Base-by-base conservation (phyloP, 2,329 filamentous ascomycete species). In the Penicillium sp. region DNA sequence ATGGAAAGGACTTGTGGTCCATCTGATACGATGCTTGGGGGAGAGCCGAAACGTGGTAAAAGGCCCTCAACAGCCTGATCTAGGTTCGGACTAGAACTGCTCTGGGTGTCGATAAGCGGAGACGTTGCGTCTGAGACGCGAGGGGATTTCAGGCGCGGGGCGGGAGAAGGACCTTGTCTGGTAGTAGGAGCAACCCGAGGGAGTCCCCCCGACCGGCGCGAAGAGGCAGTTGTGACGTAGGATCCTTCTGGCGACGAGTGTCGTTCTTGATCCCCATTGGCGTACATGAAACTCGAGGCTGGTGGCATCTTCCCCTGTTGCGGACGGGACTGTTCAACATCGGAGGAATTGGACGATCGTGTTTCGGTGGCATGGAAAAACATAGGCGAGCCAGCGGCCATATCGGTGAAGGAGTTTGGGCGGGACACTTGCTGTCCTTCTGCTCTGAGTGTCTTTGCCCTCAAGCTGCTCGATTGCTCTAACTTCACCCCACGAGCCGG, bases 291-390 rank as follows among this genome's bases (percentile, higher is more conserved):
- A 6, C 67, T 69, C 1, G 72, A 65, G 4, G 68, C 53, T 2
- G 68, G 65, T 7, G 67, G 58, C 21, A 61, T 54, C 55, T 71
- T 73, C 27, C 50, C 60, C 33, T 62, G 63, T 48, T 66, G 67
- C 21, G 68, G 63, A 39, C 69, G 68, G 55, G 59, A 42, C 27
- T 48, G 52, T 33, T 74, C 73, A 26, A 61, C 46, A 24, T 77
- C 73, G 4, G 71, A 70, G n/a, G 76, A 77, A 31, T 76, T 76
- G 27, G 77, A 63, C 22, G 79, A 75, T 65, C 84, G 87, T 39
- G 84, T 89, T 65, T 96, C 91, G 71, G 87, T 91, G 27, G 93
- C 95, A 72, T 96, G 93, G 73, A 99, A 97, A 82, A 98, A 98
- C 78, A 91, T 93, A 52, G 88, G 76, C 21, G 73, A 68, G 4